Percentiles rank a stretch among this genome's conserved stretches.
phyloP scores from a whole-genome alignment of 2,329 filamentous ascomycete genomes.

The Aspergillus clavatus region DNA sequence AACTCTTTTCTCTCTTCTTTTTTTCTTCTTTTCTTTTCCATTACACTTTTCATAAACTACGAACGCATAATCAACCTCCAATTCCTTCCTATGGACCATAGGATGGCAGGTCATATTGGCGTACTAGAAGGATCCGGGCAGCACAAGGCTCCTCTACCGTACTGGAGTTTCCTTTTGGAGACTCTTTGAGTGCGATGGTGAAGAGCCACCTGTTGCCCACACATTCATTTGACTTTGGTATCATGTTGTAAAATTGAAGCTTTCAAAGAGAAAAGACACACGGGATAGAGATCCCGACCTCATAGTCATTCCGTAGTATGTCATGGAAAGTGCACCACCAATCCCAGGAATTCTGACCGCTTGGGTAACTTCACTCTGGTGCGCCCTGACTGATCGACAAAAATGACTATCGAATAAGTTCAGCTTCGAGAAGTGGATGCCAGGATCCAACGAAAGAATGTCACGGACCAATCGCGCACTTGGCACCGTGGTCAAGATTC shows the following conservation, averaged over 20 bases:
- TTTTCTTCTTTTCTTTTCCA: conserved; percentile 20
- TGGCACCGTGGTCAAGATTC: neutral
- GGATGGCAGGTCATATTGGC: conserved; percentile 48
- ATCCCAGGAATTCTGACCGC: too few relatives aligned
- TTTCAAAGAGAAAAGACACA: too few relatives aligned
- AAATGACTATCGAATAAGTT: neutral
- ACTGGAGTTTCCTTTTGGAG: conserved; percentile 23
- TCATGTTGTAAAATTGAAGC: too few relatives aligned
- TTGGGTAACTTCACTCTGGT: too few relatives aligned
- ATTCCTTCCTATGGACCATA: conserved; percentile 32
- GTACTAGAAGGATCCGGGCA: conserved; percentile 39
- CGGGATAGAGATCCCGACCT: too few relatives aligned
- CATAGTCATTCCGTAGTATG: too few relatives aligned
- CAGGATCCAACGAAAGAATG: neutral
- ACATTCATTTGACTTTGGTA: conserved; percentile 23
- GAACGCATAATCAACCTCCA: conserved; percentile 50
- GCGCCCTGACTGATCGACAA: too few relatives aligned
- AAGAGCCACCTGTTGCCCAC: conserved; percentile 37
- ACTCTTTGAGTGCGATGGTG: conserved; percentile 27
- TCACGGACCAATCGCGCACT: neutral
- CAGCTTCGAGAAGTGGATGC: neutral
- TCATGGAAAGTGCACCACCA: too few relatives aligned
- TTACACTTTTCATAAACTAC: conserved; percentile 39
- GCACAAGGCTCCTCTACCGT: conserved; percentile 31
- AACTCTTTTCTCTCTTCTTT: conserved; percentile 15